Evolutionary conservation across 2,329 filamentous ascomycete species (phyloP).

Genomic region (Tolypocladium endophyticum): DNA sequence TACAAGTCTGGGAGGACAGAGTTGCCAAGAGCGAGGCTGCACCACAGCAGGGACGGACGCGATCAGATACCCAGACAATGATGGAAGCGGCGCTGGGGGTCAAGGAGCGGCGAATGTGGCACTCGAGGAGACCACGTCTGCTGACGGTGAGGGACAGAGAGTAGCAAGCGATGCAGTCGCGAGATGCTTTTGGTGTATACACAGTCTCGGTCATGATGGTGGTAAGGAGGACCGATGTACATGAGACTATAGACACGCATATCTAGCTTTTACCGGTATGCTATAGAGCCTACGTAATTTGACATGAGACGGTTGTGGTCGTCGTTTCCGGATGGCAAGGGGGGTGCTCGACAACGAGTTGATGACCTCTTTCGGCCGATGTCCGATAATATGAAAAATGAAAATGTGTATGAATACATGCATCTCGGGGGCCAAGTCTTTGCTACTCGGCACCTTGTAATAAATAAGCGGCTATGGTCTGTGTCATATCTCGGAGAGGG

Average conservation of each 20-base stretch:
- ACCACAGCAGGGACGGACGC: slow-evolving; percentile 19
- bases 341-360: too few species aligned
- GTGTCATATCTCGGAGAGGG: too few species aligned
- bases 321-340: neutral
- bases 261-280: neutral
- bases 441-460: too few species aligned
- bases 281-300: neutral
- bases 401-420: too few species aligned
- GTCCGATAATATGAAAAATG: too few species aligned
- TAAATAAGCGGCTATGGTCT: too few species aligned
- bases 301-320: neutral
- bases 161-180: neutral
- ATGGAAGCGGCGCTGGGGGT: slow-evolving; percentile 48
- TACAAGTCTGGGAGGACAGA: slow-evolving; percentile 39
- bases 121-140: slow-evolving; percentile 46
- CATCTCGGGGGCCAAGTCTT: too few species aligned
- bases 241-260: neutral
- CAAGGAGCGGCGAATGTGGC: slow-evolving; percentile 54
- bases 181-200: neutral
- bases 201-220: neutral
- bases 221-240: neutral
- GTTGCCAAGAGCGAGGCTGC: slow-evolving; percentile 12
- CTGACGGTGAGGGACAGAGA: slow-evolving; percentile 30
- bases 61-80: slow-evolving; percentile 45
- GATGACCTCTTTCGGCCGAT: too few species aligned